Evolutionary conservation across 164 flowering plant genomes (phyloP).

Genomic region (Protea cynaroides): DNA sequence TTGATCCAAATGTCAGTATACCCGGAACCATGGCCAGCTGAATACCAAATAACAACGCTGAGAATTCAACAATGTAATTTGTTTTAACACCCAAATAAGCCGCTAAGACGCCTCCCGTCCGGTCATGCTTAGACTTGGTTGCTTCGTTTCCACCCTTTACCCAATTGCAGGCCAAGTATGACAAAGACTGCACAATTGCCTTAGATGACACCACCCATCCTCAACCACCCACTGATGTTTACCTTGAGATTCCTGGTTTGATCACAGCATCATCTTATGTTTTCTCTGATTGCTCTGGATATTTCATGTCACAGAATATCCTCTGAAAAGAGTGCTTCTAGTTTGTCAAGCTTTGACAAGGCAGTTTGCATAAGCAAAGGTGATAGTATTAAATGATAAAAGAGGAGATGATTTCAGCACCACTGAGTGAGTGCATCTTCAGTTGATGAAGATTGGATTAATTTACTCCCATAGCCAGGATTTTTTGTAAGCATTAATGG

Average conservation of each 20-base stretch:
- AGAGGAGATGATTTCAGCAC: too few relatives aligned
- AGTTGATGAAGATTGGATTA: neutral
- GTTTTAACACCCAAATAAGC: too few relatives aligned
- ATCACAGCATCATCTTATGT: neutral
- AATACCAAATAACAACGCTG: too few relatives aligned
- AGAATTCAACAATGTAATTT: too few relatives aligned
- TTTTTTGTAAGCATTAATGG: neutral
- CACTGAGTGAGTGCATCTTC: too few relatives aligned
- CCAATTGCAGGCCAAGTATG: conserved; percentile 49
- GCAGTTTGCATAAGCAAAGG: too few relatives aligned
- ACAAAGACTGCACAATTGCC: conserved; percentile 32
- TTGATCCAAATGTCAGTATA: too few relatives aligned
- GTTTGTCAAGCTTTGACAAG: too few relatives aligned
- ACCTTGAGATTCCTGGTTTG: conserved; percentile 14
- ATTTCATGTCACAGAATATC: conserved; percentile 1
- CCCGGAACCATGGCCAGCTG: too few relatives aligned
- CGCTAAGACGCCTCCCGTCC: too few relatives aligned
- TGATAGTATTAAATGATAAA: too few relatives aligned
- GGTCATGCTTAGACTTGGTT: conserved; percentile 32
- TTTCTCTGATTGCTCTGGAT: conserved; percentile 7
- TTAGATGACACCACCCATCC: conserved; percentile 38
- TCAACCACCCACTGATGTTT: conserved; percentile 15
- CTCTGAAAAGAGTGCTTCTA: too few relatives aligned
- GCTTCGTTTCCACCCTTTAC: conserved; percentile 34
- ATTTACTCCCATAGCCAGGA: neutral